A percentile compares a stretch with the other conserved stretches of the same genome.
phyloP scores from a whole-genome alignment of 179 eudicot genomes.

The Silene coronaria region DNA sequence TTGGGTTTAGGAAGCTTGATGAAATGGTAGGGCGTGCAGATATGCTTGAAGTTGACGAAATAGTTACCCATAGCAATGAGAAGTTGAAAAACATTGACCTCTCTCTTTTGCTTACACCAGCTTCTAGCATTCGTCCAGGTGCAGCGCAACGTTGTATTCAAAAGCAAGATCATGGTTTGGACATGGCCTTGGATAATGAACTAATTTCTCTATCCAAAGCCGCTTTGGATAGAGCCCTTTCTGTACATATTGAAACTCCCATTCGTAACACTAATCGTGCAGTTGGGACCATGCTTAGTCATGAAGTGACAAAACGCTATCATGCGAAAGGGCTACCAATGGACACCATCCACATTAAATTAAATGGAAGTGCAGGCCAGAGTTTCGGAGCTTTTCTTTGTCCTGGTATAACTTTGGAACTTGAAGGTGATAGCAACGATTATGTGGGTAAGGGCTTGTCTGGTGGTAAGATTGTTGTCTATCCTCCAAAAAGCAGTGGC shows the following conservation, averaged over 20 bases:
- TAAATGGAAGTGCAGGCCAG: constrained; percentile 95
- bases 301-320: constrained; percentile 90
- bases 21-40: constrained; percentile 98
- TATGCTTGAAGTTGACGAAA: constrained; percentile 86
- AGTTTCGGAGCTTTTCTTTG: constrained; percentile 97
- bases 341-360: constrained; percentile 84
- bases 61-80: constrained; percentile 58
- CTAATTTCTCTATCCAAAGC: constrained; percentile 55
- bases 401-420: constrained; percentile 86
- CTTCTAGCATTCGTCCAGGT: constrained; percentile 80
- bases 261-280: constrained; percentile 84
- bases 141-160: constrained; percentile 89
- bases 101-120: constrained; percentile 80
- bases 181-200: constrained; percentile 79
- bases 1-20: constrained; percentile 66
- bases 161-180: constrained; percentile 93
- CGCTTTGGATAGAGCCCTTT: constrained; percentile 68
- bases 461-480: constrained; percentile 88
- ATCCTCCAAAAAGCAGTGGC: constrained; percentile 77
- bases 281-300: constrained; percentile 98
- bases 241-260: constrained; percentile 80
- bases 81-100: constrained; percentile 90
- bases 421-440: constrained; percentile 98
- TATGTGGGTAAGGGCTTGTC: constrained; percentile 98
- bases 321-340: constrained; percentile 63